Conservation (phyloP, 2,329 filamentous ascomycete genomes). For the Cytospora mali region DNA sequence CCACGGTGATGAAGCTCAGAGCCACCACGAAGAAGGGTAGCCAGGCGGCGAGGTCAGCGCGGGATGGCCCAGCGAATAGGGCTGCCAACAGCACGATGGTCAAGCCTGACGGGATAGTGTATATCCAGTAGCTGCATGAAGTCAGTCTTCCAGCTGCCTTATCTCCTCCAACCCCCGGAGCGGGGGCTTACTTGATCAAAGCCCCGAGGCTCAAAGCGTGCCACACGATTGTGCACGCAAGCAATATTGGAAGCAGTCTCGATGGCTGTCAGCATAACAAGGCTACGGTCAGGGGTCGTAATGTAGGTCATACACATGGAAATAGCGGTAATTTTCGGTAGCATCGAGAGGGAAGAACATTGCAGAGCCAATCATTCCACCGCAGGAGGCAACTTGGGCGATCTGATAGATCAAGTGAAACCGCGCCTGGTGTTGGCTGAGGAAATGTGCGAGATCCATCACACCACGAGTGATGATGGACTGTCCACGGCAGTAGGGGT, state of each 20-base stretch:
- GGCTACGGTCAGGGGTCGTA: background rate
- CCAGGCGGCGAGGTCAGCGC: constrained; percentile 5
- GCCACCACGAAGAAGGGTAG: background rate
- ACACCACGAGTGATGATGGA: constrained; percentile 2
- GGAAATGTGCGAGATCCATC: background rate
- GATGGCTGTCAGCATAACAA: background rate
- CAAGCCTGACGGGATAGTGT: constrained; percentile 2
- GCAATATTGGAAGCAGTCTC: background rate
- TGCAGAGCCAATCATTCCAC: background rate
- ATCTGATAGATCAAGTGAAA: background rate
- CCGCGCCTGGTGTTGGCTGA: background rate
- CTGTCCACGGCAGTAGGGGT: no score
- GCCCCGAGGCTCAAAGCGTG: background rate
- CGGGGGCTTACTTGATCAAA: constrained; percentile 1
- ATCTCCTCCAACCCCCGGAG: no score
- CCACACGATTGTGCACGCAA: background rate
- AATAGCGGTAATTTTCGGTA: background rate
- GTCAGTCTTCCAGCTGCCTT: constrained; percentile 4
- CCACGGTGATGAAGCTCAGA: background rate
- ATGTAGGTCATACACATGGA: background rate
- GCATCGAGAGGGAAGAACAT: constrained; percentile 5
- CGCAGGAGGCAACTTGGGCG: constrained; percentile 8
- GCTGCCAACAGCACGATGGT: constrained; percentile 11
- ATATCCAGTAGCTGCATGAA: background rate
- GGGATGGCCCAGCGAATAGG: constrained; percentile 11